These are phyloP conservation scores for Colletotrichum siamense DNA, from an alignment of 2,329 filamentous ascomycete genomes.

Conservation along the genomic window DNA sequence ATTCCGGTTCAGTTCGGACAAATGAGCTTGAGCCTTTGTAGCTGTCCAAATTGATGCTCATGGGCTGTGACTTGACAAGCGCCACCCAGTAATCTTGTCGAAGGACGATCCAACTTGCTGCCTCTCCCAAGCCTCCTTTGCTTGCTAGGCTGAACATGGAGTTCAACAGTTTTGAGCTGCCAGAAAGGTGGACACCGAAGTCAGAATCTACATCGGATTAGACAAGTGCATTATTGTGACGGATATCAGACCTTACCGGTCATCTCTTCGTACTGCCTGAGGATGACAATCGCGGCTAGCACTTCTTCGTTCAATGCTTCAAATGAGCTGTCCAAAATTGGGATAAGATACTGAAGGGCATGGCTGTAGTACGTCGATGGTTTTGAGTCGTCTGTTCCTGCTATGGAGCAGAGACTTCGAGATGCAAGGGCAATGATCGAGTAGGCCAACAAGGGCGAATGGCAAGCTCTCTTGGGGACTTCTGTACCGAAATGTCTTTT, in stretches of 20 bases:
- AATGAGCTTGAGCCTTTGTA: slow-evolving; percentile 32
- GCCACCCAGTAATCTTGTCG: slow-evolving; percentile 55
- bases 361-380: slow-evolving; percentile 45
- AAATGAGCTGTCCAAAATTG: slow-evolving; percentile 36
- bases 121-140: slow-evolving; percentile 42
- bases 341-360: slow-evolving; percentile 44
- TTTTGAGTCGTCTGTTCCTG: slow-evolving; percentile 29
- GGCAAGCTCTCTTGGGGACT: slow-evolving; percentile 43
- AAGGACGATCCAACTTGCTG: slow-evolving; percentile 51
- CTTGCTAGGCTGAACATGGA: slow-evolving; percentile 30
- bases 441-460: slow-evolving; percentile 41
- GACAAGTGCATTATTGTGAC: rapidly evolving
- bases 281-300: slow-evolving; percentile 40
- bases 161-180: slow-evolving; percentile 30
- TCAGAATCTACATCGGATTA: slow-evolving; percentile 26
- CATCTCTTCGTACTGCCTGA: slow-evolving; percentile 46
- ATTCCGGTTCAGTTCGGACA: slow-evolving; percentile 27
- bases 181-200: slow-evolving; percentile 30
- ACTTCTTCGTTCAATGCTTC: slow-evolving; percentile 42
- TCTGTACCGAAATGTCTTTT: slow-evolving; percentile 44
- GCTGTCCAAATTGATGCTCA: slow-evolving; percentile 40
- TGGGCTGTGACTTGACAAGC: slow-evolving; percentile 40
- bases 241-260: slow-evolving; percentile 27
- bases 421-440: slow-evolving; percentile 31
- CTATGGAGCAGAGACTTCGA: slow-evolving; percentile 24